Evolutionary conservation across 2,329 filamentous ascomycete genomes (phyloP).

Genomic region (Neofusicoccum laricinum): DNA sequence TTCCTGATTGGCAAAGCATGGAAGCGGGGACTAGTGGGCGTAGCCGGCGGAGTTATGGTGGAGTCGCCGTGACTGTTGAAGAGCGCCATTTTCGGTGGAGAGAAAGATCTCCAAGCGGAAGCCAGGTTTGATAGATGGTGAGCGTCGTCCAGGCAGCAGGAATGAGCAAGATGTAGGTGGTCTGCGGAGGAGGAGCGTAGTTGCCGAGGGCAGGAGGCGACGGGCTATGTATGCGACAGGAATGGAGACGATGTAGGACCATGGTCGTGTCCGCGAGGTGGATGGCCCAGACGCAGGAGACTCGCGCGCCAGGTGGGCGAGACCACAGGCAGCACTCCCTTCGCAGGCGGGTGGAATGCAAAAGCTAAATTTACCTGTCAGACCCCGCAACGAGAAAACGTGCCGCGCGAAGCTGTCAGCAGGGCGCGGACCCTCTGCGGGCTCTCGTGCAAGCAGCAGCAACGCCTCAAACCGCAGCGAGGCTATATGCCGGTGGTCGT

Average conservation of each 20-base stretch:
- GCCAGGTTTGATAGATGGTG: not conserved
- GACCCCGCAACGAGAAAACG: not conserved
- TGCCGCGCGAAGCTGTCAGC: not conserved
- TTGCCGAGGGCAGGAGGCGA: not conserved
- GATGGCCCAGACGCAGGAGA: not conserved
- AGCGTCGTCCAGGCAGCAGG: not conserved
- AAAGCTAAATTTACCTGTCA: not conserved
- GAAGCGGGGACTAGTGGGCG: slow-evolving; percentile 7
- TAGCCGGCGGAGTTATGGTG: slow-evolving; percentile 16
- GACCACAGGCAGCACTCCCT: not conserved
- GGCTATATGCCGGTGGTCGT: not conserved
- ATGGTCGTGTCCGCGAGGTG: not conserved
- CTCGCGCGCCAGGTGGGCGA: not conserved
- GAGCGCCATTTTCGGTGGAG: slow-evolving; percentile 1
- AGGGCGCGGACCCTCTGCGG: not conserved
- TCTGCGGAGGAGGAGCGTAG: not conserved
- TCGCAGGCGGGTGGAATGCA: not conserved
- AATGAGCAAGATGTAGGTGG: not conserved
- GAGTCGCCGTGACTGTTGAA: not conserved
- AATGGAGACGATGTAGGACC: not conserved
- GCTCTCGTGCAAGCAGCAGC: not conserved
- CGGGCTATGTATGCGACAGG: not conserved
- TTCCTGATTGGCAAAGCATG: not conserved
- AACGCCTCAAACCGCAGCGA: not conserved
- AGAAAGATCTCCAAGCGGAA: not conserved